Evolutionary conservation across 257 asterid species (phyloP).

Genomic region (Solanum verrucosum): DNA sequence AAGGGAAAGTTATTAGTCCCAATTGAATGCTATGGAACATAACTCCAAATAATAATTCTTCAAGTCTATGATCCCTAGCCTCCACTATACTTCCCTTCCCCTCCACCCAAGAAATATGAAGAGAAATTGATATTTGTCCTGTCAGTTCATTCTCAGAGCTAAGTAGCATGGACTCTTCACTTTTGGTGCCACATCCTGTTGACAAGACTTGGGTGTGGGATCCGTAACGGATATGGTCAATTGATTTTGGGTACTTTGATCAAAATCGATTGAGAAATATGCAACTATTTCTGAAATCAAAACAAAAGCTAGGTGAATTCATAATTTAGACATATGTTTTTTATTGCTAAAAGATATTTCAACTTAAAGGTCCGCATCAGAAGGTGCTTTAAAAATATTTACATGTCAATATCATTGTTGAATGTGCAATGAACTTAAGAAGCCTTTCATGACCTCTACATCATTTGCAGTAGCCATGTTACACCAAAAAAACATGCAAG

Average conservation of each 20-base stretch:
- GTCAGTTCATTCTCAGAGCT: neutral
- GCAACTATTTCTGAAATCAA: neutral
- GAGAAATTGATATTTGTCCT: neutral
- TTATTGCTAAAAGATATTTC: neutral
- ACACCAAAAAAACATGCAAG: neutral
- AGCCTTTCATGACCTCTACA: neutral
- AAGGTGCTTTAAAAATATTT: neutral
- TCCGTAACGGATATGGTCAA: neutral
- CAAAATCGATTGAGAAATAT: neutral
- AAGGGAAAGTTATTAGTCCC: neutral
- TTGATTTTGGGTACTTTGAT: neutral
- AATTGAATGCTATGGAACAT: neutral
- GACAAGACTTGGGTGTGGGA: neutral
- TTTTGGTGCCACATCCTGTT: neutral
- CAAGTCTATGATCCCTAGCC: neutral
- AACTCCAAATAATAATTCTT: neutral
- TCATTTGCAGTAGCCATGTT: neutral
- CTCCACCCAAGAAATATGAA: neutral
- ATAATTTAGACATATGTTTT: neutral
- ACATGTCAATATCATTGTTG: neutral
- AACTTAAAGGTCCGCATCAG: neutral
- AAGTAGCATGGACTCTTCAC: neutral
- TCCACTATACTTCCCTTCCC: neutral
- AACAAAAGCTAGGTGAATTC: neutral
- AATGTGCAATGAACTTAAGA: neutral